Conservation (phyloP, 2,329 filamentous ascomycete genomes). For the Scytalidium lignicola region DNA sequence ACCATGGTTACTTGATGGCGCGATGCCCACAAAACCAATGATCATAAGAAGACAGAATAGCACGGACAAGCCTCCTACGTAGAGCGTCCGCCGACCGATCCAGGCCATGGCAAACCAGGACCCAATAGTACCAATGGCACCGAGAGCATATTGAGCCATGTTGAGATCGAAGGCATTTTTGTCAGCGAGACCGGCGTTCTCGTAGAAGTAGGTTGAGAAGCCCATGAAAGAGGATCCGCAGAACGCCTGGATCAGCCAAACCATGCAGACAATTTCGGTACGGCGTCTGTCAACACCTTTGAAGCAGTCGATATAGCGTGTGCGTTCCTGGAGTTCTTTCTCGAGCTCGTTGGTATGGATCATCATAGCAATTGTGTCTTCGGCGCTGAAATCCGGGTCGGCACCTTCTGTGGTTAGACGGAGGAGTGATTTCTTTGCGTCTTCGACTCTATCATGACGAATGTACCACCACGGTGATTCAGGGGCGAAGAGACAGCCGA, state of each 20-base stretch:
- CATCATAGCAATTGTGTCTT: constrained; percentile 41
- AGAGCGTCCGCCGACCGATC: constrained; percentile 45
- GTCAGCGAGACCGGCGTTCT: constrained; percentile 46
- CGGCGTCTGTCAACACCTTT: constrained; percentile 41
- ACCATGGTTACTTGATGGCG: constrained; percentile 31
- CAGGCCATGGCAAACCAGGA: constrained; percentile 44
- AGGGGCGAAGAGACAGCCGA: constrained; percentile 38
- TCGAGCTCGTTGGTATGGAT: constrained; percentile 52
- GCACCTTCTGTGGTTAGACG: constrained; percentile 31
- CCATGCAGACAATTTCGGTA: constrained; percentile 50
- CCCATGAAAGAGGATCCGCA: constrained; percentile 58
- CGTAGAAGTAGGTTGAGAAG: constrained; percentile 56
- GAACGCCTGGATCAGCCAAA: constrained; percentile 58
- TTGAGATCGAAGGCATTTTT: constrained; percentile 48
- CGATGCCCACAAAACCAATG: constrained; percentile 40
- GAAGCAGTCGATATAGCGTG: constrained; percentile 45
- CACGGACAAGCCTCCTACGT: constrained; percentile 42
- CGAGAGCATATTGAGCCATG: constrained; percentile 41
- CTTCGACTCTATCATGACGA: constrained; percentile 33
- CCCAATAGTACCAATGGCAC: constrained; percentile 43
- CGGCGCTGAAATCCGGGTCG: constrained; percentile 15
- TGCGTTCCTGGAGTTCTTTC: constrained; percentile 35
- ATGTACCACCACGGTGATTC: constrained; percentile 46
- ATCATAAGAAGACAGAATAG: constrained; percentile 37
- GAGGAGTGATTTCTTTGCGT: constrained; percentile 33